Base-by-base conservation (phyloP, 75 land plant species). In the Larix kaempferi region DNA sequence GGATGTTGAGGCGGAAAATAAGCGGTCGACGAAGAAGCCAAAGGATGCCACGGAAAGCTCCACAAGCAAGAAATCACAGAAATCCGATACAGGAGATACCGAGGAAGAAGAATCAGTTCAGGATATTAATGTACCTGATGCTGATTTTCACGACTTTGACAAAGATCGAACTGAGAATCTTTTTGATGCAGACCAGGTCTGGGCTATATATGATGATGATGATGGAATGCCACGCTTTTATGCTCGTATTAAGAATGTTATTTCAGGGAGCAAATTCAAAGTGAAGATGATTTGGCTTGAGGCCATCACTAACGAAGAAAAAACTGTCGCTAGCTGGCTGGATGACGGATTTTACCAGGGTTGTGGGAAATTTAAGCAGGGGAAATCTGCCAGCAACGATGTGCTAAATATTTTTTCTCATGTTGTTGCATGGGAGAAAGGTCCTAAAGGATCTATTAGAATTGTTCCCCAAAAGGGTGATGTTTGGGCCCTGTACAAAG, bases 401-500 rank as follows among this genome's bases (percentile, higher is more conserved):
- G 17, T n/a, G 6, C 33, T 77, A 10, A 62, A 54, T 6, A 16
- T 57, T 1, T 87, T 87, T 58, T 87, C 89, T 67, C 89, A 87
- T 65, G 26, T 61, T 54, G 77, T 84, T n/a, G 54, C 58, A 19
- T 62, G 52, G 17, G 59, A 41, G 56, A 55, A 60, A 39, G 41
- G 71, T 33, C 7, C 37, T 3, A 79, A 57, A 6, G 27, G 57
- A 8, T 16, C 25, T 8, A 66, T 74, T 57, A 22, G 57, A 2
- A 87, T 87, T 14, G 59, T 77, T 29, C 89, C 89, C 10, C 76
- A 64, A 6, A 59, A 59, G 10, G 82, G 83, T 33, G 80, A 86
- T 8, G 77, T 87, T n/a, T 87, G 89, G 89, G 89, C 89, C 52
- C 3, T 85, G 22, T 87, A 76, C 67, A 87, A 25, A 65, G 66